A percentile compares a stretch with the other conserved stretches of the same genome.
Evolutionary conservation across 208 protist genomes (phyloP).

Genomic region (Trypanosoma platydactyli): DNA sequence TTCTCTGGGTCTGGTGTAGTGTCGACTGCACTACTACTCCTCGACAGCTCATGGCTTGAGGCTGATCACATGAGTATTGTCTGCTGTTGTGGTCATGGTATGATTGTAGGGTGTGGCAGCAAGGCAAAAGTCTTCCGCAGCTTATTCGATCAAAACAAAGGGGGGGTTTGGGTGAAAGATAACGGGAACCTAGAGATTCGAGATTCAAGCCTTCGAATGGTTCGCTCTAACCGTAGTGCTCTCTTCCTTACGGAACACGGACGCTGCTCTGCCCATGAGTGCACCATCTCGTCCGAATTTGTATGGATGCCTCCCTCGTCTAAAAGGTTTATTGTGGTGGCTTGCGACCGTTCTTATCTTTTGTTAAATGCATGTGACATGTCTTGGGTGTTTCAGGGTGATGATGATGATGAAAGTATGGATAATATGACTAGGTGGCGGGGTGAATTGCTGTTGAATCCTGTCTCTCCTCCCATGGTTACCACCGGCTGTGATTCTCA

Average conservation of each 20-base stretch:
- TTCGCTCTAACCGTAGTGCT: background rate
- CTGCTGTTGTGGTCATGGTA: slow-evolving; percentile 18
- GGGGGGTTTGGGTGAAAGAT: slow-evolving; percentile 25
- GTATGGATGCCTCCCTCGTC: background rate
- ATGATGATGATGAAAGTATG: background rate
- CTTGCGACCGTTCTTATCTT: slow-evolving; percentile 14
- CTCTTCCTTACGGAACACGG: slow-evolving; percentile 21
- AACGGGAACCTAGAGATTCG: slow-evolving; percentile 18
- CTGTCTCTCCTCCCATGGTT: background rate
- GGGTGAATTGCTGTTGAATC: background rate
- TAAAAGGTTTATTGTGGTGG: slow-evolving; percentile 15
- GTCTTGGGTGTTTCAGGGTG: slow-evolving; percentile 15
- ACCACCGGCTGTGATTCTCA: background rate
- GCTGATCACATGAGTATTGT: slow-evolving; percentile 21
- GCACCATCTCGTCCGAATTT: background rate
- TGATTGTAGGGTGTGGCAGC: slow-evolving; percentile 21
- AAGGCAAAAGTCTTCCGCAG: slow-evolving; percentile 9
- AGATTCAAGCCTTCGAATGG: slow-evolving; percentile 11
- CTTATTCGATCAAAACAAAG: slow-evolving; percentile 17
- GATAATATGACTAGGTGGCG: background rate
- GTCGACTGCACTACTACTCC: slow-evolving; percentile 18
- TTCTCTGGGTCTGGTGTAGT: slow-evolving; percentile 23
- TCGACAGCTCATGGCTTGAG: slow-evolving; percentile 20
- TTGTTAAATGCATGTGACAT: slow-evolving; percentile 23
- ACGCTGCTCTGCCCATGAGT: slow-evolving; percentile 14